phyloP scores from a whole-genome alignment of 75 land plant species.

The Larix kaempferi region DNA sequence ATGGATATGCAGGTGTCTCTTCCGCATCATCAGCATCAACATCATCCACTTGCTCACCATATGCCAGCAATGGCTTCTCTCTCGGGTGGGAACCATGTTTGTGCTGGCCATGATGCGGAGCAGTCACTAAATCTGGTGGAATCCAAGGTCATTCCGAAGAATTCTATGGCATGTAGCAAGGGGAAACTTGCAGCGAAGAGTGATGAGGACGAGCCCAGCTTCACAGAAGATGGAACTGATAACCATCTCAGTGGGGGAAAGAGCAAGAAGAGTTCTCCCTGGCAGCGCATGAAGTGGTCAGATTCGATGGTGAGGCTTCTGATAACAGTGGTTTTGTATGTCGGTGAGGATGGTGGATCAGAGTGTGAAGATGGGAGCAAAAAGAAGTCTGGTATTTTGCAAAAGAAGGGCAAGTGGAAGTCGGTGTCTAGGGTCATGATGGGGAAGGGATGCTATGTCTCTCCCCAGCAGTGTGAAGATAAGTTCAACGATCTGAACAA shows the following conservation, averaged over 20 bases:
- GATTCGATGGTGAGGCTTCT: constrained; percentile 54
- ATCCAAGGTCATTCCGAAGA: not conserved
- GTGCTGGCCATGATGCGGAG: not conserved
- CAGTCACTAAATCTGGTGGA: not conserved
- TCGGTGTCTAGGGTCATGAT: constrained; percentile 58
- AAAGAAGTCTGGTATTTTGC: constrained; percentile 40
- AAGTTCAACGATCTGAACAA: constrained; percentile 80
- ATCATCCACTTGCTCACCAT: constrained; percentile 9
- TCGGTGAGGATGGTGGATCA: constrained; percentile 24
- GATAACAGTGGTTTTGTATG: constrained; percentile 50
- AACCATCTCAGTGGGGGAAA: constrained; percentile 22
- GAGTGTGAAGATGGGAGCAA: constrained; percentile 13
- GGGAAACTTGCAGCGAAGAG: not conserved
- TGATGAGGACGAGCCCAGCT: constrained; percentile 21
- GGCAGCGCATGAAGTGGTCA: constrained; percentile 61
- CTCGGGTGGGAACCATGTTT: constrained; percentile 11
- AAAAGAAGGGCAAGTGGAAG: constrained; percentile 85
- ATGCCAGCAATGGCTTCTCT: constrained; percentile 16
- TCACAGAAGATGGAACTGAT: constrained; percentile 9
- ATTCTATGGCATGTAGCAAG: not conserved
- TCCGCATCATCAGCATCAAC: constrained; percentile 12
- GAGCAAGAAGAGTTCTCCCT: constrained; percentile 34
- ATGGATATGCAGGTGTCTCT: constrained; percentile 12
- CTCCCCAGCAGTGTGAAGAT: constrained; percentile 82
- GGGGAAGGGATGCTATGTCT: constrained; percentile 49